These are phyloP conservation scores for Suhomyces prunicola DNA, from an alignment of 805 yeast genomes.

Conservation along the genomic window DNA sequence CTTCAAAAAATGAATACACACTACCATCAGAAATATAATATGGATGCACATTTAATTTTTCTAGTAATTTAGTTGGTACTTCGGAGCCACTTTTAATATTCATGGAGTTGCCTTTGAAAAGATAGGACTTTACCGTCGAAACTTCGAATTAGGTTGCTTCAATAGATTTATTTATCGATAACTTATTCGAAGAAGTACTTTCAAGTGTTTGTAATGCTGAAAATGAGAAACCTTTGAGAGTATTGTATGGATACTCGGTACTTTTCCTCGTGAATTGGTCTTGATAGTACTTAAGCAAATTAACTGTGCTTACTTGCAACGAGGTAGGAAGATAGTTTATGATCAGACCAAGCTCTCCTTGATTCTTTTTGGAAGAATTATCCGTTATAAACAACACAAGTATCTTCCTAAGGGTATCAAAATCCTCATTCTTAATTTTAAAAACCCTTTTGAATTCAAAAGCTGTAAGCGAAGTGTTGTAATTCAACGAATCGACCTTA, in stretches of 20 bases:
- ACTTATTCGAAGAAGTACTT: background rate
- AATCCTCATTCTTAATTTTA: background rate
- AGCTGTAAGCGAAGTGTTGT: background rate
- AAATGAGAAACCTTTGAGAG: background rate
- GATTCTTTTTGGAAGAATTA: background rate
- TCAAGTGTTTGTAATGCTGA: background rate
- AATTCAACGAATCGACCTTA: slow-evolving; percentile 4
- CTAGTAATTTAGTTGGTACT: slow-evolving; percentile 1
- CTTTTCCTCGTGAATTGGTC: background rate
- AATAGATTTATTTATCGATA: background rate
- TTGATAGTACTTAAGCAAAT: slow-evolving; percentile 4
- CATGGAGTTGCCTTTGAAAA: background rate
- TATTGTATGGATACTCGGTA: slow-evolving; percentile 1
- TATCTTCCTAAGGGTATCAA: background rate
- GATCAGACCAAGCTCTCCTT: background rate
- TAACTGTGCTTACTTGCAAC: background rate
- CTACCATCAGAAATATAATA: background rate
- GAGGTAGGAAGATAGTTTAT: background rate
- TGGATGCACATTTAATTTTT: slow-evolving; percentile 8
- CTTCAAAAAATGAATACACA: slow-evolving; percentile 7
- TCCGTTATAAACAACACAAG: background rate
- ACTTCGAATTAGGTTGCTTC: background rate
- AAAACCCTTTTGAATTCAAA: slow-evolving; percentile 4
- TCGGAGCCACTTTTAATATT: background rate
- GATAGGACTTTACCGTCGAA: slow-evolving; percentile 2